Base-by-base conservation (phyloP, 306 rosid species). In the Fragaria nilgerrensis region DNA sequence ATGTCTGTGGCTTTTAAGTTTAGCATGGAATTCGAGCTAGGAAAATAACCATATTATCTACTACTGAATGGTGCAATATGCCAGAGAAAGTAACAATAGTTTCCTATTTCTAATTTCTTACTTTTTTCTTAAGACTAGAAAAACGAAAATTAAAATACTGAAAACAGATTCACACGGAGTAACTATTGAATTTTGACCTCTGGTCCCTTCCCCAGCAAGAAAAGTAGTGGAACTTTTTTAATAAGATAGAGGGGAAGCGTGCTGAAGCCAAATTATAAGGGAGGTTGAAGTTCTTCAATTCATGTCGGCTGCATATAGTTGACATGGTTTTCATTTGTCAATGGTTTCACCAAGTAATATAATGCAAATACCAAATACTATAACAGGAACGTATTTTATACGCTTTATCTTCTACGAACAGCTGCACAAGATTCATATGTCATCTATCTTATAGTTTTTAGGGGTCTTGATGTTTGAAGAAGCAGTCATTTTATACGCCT, bases 391-490 rank as follows among this genome's bases (percentile, higher is more conserved):
- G 39, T 65, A 79, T 5, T 58, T 27, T 72, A 70, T 17, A 74
- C 66, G 63, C 53, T 20, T 65, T 71, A 20, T 78, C 48, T 22
- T 48, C 52, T 43, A 22, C 37, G 43, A 63, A 15, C 68, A 5
- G n/a, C 67, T 16, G n/a, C 59, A 37, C 49, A 66, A 65, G 78
- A 52, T 45, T 80, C 76, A 45, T 74, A 75, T 45, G 79, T 37
- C 72, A 67, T 67, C 17, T n/a, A n/a, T 68, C 11, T n/a, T 41
- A 37, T 20, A 68, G 15, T 39, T 43, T 39, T 17, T 4, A 19
- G 23, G 13, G 48, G 68, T 37, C 20, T 66, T 37, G 50, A 41
- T 22, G 32, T 67, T 27, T 20, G 47, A 67, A 67, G 69, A 67
- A 39, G 10, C 71, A 20, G 70, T 20, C 70, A 17, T 19, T 34